Evolutionary conservation across 1,139 yeast species (phyloP).

Genomic region (Candida anutae): DNA sequence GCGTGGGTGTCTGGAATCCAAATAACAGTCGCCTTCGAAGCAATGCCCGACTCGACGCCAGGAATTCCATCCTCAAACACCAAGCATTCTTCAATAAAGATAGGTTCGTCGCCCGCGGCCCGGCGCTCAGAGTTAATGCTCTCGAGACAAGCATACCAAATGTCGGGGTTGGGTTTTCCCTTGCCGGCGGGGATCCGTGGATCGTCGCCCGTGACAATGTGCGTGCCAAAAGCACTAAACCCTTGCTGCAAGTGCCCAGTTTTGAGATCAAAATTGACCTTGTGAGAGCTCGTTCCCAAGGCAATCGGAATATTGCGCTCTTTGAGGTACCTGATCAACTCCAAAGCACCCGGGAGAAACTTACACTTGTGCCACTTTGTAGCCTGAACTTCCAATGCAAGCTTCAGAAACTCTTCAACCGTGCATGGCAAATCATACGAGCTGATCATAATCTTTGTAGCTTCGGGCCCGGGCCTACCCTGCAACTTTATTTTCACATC

Average conservation of each 20-base stretch:
- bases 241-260: conserved; percentile 59
- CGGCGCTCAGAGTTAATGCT: conserved; percentile 48
- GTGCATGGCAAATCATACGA: conserved; percentile 62
- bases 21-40: conserved; percentile 78
- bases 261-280: conserved; percentile 52
- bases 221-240: conserved; percentile 57
- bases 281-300: conserved; percentile 82
- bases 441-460: conserved; percentile 54
- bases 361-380: conserved; percentile 53
- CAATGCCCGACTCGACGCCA: conserved; percentile 73
- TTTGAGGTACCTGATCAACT: conserved; percentile 47
- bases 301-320: conserved; percentile 64
- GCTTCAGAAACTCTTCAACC: conserved; percentile 49
- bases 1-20: conserved; percentile 91
- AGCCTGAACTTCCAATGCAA: conserved; percentile 49
- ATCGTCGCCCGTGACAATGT: conserved; percentile 84
- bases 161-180: conserved; percentile 92
- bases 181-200: conserved; percentile 69
- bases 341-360: conserved; percentile 81
- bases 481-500: conserved; percentile 78
- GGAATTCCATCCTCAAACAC: conserved; percentile 94
- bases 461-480: conserved; percentile 79
- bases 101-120: conserved; percentile 29
- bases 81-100: conserved; percentile 68
- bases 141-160: conserved; percentile 76